A percentile compares a stretch with the other conserved stretches of the same genome.
Conservation (phyloP, 768 basidiomycete genomes). For the Aureoboletus auriporus region DNA sequence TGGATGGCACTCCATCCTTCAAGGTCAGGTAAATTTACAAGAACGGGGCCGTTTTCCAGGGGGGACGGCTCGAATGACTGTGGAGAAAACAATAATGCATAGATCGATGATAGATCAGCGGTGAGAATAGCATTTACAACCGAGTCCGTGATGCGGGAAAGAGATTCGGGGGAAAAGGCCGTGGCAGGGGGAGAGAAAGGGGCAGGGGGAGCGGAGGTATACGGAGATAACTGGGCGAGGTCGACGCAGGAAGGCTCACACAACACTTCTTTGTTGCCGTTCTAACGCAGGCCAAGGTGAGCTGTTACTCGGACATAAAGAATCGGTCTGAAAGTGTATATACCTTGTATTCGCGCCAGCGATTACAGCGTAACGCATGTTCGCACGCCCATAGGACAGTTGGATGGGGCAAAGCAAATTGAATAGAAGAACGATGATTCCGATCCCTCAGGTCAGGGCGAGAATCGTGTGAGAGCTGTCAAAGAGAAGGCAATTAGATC, state of each 20-base stretch:
- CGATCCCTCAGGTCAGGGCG: conserved; percentile 70
- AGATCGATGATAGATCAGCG: conserved; percentile 47
- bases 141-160: conserved; percentile 42
- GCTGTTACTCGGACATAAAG: conserved; percentile 2
- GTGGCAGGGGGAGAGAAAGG: conserved; percentile 25
- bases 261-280: conserved; percentile 29
- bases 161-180: conserved; percentile 39
- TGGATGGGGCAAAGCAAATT: conserved; percentile 62
- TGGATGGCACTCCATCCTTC: conserved; percentile 75
- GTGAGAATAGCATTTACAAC: conserved; percentile 53
- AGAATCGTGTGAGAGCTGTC: conserved; percentile 57
- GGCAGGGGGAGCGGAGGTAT: conserved; percentile 17
- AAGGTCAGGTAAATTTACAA: conserved; percentile 66
- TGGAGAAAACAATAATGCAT: conserved; percentile 52
- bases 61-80: conserved; percentile 42
- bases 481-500: conserved; percentile 5
- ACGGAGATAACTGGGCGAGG: conserved; percentile 25
- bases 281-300: conserved; percentile 17
- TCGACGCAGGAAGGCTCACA: conserved; percentile 21
- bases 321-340: conserved; percentile 2
- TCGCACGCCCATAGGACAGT: conserved; percentile 70
- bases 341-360: conserved; percentile 61
- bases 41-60: conserved; percentile 35
- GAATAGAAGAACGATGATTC: conserved; percentile 68
- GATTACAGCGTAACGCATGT: conserved; percentile 53